Evolutionary conservation across 371 early-diverging fungal species (phyloP).

Genomic region (Mortierella sp.): DNA sequence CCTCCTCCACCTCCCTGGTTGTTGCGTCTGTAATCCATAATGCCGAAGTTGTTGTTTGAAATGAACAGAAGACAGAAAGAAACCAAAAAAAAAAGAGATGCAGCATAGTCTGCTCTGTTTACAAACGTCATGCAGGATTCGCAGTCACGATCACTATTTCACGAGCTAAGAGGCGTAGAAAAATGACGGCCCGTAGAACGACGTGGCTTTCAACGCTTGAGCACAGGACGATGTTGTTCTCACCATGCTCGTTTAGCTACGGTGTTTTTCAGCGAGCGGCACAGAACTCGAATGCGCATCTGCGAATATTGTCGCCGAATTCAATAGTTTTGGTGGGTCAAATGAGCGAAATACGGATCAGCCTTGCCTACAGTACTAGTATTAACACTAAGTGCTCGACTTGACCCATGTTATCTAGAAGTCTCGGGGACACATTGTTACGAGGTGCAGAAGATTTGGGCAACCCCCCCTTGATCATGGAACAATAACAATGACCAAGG

Average conservation of each 20-base stretch:
- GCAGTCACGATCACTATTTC: neutral
- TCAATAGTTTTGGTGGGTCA: too few species aligned
- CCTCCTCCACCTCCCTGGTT: constrained; percentile 13
- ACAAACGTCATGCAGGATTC: constrained; percentile 13
- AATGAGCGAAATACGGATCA: too few species aligned
- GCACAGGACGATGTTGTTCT: too few species aligned
- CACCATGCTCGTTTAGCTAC: too few species aligned
- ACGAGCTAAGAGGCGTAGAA: too few species aligned
- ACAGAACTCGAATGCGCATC: too few species aligned
- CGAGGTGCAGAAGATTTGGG: neutral
- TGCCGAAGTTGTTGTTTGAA: constrained; percentile 5
- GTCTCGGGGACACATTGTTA: neutral
- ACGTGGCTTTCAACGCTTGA: neutral
- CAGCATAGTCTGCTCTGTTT: neutral
- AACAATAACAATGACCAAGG: neutral
- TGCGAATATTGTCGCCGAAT: too few species aligned
- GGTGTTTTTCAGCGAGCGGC: too few species aligned
- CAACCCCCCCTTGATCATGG: neutral
- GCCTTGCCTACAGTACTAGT: too few species aligned
- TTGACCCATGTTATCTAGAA: neutral
- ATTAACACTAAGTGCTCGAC: too few species aligned
- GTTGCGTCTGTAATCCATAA: constrained; percentile 20
- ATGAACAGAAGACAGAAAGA: neutral
- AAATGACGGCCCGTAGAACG: neutral
- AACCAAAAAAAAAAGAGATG: neutral